Evolutionary conservation across 805 yeast genomes (phyloP).

Genomic region (Yamadazyma philogaea): DNA sequence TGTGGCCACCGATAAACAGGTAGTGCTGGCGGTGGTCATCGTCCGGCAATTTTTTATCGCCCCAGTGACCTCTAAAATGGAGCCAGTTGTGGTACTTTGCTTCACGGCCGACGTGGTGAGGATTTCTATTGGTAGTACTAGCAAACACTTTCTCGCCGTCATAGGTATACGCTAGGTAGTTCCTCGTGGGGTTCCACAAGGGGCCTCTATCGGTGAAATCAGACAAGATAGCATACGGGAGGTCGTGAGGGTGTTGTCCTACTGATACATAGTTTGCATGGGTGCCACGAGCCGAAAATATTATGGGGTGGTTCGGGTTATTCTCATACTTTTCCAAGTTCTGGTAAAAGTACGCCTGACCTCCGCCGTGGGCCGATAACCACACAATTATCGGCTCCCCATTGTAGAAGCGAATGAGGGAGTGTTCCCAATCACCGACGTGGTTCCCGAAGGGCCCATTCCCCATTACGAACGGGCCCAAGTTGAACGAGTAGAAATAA

Average conservation of each 20-base stretch:
- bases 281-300: conserved; percentile 92
- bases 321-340: conserved; percentile 63
- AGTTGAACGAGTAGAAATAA: conserved; percentile 87
- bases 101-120: conserved; percentile 53
- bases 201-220: conserved; percentile 96
- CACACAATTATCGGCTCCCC: conserved; percentile 82
- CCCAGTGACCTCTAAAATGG: conserved; percentile 83
- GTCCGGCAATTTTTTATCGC: conserved; percentile 66
- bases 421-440: conserved; percentile 98
- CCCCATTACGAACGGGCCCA: conserved; percentile 98
- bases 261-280: conserved; percentile 96
- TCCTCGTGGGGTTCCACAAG: conserved; percentile 88
- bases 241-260: conserved; percentile 93
- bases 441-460: conserved; percentile 96
- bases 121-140: conserved; percentile 36
- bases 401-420: conserved; percentile 75
- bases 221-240: conserved; percentile 84
- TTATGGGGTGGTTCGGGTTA: conserved; percentile 55
- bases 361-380: conserved; percentile 99
- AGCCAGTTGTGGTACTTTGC: conserved; percentile 69
- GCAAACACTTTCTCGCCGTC: conserved; percentile 56
- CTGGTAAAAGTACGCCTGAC: conserved; percentile 79
- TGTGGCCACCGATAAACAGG: conserved; percentile 83
- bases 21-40: conserved; percentile 78
- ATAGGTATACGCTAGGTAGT: conserved; percentile 76